These are phyloP conservation scores for Boletus tomentosulus DNA, from an alignment of 768 basidiomycete genomes.

Conservation along the genomic window DNA sequence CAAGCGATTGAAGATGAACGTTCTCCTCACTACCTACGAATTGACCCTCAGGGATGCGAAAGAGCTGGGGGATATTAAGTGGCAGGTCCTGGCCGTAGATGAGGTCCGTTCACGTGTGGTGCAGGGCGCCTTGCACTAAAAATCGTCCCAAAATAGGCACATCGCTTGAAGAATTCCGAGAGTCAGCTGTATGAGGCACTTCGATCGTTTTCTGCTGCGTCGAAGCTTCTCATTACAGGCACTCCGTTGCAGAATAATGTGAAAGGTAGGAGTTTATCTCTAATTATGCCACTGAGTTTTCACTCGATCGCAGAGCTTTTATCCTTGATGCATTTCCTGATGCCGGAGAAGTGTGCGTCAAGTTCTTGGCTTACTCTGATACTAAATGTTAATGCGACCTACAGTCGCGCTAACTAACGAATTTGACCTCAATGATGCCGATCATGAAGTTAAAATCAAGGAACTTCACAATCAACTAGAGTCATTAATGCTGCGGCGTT, in stretches of 20 bases:
- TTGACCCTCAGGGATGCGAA: constrained; percentile 85
- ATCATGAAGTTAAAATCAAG: constrained; percentile 94
- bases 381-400: constrained; percentile 8
- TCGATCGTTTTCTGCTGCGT: constrained; percentile 81
- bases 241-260: constrained; percentile 99
- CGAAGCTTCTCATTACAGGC: constrained; percentile 95
- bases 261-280: constrained; percentile 60
- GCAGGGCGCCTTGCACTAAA: constrained; percentile 10
- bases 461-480: constrained; percentile 92
- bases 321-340: constrained; percentile 98
- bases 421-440: constrained; percentile 89
- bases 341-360: constrained; percentile 91
- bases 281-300: constrained; percentile 6
- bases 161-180: constrained; percentile 97
- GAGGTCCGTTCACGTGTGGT: constrained; percentile 52
- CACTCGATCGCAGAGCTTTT: constrained; percentile 63
- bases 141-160: constrained; percentile 53
- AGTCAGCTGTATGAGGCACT: constrained; percentile 96
- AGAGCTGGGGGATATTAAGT: constrained; percentile 90
- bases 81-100: constrained; percentile 95
- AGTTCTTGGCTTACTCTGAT: neutral
- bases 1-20: constrained; percentile 95
- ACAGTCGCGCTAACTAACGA: constrained; percentile 89
- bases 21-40: constrained; percentile 95
- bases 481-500: constrained; percentile 86